Conservation (phyloP, 2,329 filamentous ascomycete genomes). For the Bimuria novae-zelandiae region DNA sequence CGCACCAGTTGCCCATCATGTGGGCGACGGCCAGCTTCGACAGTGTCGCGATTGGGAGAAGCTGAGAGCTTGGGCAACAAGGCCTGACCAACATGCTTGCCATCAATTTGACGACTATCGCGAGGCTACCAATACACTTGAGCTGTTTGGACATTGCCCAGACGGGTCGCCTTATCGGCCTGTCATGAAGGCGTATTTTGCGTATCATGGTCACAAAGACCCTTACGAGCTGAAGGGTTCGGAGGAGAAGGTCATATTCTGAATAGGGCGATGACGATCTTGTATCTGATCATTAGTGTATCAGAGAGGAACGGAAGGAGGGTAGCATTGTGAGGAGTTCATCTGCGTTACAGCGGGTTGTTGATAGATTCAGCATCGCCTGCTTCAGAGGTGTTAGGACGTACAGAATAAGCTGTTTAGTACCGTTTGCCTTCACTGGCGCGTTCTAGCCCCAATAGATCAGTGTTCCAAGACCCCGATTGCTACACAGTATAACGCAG, state of each 20-base stretch:
- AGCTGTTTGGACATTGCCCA: constrained; percentile 42
- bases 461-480: not conserved
- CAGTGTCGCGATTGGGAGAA: constrained; percentile 41
- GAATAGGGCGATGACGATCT: not conserved
- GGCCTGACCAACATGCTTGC: constrained; percentile 38
- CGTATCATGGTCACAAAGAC: constrained; percentile 41
- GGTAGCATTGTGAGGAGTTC: not conserved
- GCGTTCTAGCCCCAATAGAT: not conserved
- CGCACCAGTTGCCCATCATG: constrained; percentile 26
- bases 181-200: constrained; percentile 39
- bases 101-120: constrained; percentile 42
- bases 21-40: constrained; percentile 36
- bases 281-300: no score
- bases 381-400: not conserved
- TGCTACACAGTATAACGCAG: no score
- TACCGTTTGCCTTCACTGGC: not conserved
- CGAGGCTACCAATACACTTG: constrained; percentile 41
- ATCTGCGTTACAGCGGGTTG: not conserved
- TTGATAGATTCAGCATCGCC: not conserved
- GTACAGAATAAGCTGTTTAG: not conserved
- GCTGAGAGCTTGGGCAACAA: constrained; percentile 38
- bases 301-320: not conserved
- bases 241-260: constrained; percentile 24
- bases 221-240: constrained; percentile 29
- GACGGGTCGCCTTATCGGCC: constrained; percentile 34